A percentile compares a stretch with the other conserved stretches of the same genome.
Evolutionary conservation across 495 filamentous ascomycete genomes (phyloP).

Genomic region (Clavariopsis aquatica): DNA sequence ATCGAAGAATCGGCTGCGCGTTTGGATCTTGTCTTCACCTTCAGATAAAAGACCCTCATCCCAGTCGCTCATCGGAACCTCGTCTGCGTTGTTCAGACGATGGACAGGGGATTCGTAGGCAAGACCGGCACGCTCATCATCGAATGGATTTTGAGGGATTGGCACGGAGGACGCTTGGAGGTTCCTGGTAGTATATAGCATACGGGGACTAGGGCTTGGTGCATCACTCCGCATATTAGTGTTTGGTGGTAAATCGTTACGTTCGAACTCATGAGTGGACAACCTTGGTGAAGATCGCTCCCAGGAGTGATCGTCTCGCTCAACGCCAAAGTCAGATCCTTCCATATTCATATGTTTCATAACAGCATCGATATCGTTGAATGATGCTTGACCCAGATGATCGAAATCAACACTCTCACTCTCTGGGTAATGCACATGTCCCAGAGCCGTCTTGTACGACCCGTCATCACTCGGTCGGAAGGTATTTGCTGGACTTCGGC

Average conservation of each 20-base stretch:
- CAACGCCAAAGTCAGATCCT: slow-evolving; percentile 71
- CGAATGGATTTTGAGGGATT: slow-evolving; percentile 47
- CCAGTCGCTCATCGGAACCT: slow-evolving; percentile 83
- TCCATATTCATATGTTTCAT: slow-evolving; percentile 78
- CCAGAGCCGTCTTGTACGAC: slow-evolving; percentile 37
- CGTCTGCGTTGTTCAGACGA: slow-evolving; percentile 63
- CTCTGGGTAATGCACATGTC: slow-evolving; percentile 37
- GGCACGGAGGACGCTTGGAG: slow-evolving; percentile 31
- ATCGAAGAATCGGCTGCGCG: slow-evolving; percentile 79
- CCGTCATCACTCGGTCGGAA: slow-evolving; percentile 44
- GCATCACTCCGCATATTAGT: slow-evolving; percentile 58
- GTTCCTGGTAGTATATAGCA: slow-evolving; percentile 37
- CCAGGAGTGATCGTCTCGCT: slow-evolving; percentile 48
- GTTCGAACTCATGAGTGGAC: slow-evolving; percentile 34
- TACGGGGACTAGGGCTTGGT: slow-evolving; percentile 72
- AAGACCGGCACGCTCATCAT: slow-evolving; percentile 50
- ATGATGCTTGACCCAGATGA: slow-evolving; percentile 54
- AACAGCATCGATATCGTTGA: slow-evolving; percentile 80
- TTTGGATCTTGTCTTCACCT: slow-evolving; percentile 77
- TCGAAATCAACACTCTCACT: slow-evolving; percentile 39
- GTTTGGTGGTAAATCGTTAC: slow-evolving; percentile 31
- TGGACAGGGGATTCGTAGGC: slow-evolving; percentile 54
- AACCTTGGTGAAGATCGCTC: slow-evolving; percentile 42
- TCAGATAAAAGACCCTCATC: slow-evolving; percentile 79
- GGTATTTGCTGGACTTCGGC: slow-evolving; percentile 40